Conservation (phyloP, 2,329 filamentous ascomycete genomes). For the Neospermospora avenae region DNA sequence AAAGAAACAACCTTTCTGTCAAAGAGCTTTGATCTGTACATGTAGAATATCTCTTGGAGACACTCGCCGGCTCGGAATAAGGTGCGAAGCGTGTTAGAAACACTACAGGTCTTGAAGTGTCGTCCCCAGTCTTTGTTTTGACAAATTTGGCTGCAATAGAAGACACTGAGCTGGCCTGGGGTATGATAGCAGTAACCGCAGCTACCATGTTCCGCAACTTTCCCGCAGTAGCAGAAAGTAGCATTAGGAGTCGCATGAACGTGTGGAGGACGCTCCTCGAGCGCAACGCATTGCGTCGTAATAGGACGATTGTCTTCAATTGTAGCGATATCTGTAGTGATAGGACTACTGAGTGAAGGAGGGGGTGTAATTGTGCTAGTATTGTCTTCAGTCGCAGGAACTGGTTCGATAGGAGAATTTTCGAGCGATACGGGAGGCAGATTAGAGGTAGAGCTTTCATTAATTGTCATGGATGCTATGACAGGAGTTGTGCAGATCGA, state of each 20-base stretch:
- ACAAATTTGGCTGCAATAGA: slow-evolving; percentile 9
- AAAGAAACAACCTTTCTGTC: neutral
- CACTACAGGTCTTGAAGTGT: slow-evolving; percentile 4
- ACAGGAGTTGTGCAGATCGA: neutral
- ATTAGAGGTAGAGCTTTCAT: neutral
- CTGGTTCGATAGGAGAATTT: neutral
- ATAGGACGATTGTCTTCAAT: no score
- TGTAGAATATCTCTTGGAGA: slow-evolving; percentile 4
- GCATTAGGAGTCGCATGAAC: no score
- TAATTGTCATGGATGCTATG: neutral
- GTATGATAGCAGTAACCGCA: neutral
- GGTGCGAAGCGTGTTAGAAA: neutral
- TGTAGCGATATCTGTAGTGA: neutral
- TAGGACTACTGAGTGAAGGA: neutral
- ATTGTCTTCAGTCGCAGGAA: no score
- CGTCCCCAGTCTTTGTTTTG: neutral
- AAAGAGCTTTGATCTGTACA: neutral
- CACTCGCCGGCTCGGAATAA: neutral
- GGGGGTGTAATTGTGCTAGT: no score
- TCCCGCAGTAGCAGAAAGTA: neutral
- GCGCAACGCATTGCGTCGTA: no score
- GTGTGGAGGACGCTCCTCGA: no score
- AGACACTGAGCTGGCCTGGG: neutral
- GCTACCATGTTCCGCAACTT: neutral
- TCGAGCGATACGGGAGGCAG: neutral